Percentiles rank a stretch among this genome's conserved stretches.
phyloP scores from a whole-genome alignment of 2,329 filamentous ascomycete species.

The Diaporthe ilicicola region DNA sequence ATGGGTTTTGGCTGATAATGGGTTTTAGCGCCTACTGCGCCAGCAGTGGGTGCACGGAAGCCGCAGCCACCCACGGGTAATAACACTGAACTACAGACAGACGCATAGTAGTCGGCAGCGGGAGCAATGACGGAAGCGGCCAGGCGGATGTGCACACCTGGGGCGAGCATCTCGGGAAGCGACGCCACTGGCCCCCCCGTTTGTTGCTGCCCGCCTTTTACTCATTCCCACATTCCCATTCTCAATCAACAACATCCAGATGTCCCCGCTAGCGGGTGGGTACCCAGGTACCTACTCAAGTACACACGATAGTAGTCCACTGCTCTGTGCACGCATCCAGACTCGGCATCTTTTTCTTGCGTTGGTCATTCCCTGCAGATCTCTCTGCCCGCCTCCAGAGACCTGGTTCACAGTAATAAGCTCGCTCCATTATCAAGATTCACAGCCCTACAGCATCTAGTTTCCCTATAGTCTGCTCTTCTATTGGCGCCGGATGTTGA shows the following conservation, averaged over 20 bases:
- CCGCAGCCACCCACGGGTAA: too few relatives aligned
- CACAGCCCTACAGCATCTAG: neutral
- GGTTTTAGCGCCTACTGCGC: too few relatives aligned
- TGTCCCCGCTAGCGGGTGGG: neutral
- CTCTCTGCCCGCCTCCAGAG: neutral
- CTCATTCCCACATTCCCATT: neutral
- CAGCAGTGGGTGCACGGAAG: too few relatives aligned
- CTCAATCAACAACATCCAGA: too few relatives aligned
- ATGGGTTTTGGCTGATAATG: too few relatives aligned
- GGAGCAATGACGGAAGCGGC: slow-evolving; percentile 14
- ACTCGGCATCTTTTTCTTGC: neutral
- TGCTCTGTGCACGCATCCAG: neutral
- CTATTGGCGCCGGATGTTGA: too few relatives aligned
- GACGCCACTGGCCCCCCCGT: slow-evolving; percentile 1
- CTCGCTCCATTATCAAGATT: neutral
- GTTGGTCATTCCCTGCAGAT: slow-evolving; percentile 14
- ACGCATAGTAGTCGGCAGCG: too few relatives aligned
- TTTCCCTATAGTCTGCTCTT: neutral
- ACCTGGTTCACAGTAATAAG: neutral
- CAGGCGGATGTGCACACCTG: slow-evolving; percentile 10
- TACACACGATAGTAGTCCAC: neutral
- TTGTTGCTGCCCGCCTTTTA: neutral
- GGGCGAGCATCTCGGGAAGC: slow-evolving; percentile 6
- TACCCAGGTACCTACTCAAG: neutral
- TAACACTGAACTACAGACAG: too few relatives aligned